These are phyloP conservation scores for Ceratopteris richardii DNA, from an alignment of 75 land plant species.

Conservation along the genomic window DNA sequence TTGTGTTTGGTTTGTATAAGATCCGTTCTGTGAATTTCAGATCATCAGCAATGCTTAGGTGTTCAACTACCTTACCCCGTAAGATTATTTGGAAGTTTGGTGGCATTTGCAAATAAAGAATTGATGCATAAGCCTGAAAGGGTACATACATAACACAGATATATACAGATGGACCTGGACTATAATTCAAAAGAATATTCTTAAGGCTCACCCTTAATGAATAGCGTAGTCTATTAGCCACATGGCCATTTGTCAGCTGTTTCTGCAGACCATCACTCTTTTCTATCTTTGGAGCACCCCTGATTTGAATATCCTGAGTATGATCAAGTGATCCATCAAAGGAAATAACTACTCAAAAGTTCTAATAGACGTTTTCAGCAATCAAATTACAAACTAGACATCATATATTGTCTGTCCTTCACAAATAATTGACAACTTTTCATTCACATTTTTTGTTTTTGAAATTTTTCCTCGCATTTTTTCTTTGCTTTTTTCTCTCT, in stretches of 20 bases:
- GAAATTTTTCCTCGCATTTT: too few species aligned
- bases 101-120: conserved; percentile 69
- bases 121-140: conserved; percentile 89
- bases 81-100: conserved; percentile 52
- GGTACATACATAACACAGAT: too few species aligned
- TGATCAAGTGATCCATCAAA: too few species aligned
- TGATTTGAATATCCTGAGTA: conserved; percentile 72
- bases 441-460: too few species aligned
- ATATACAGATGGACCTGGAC: too few species aligned
- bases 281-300: conserved; percentile 24
- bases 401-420: too few species aligned
- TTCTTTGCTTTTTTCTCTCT: too few species aligned
- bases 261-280: background rate
- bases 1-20: conserved; percentile 53
- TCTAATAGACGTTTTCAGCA: too few species aligned
- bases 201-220: conserved; percentile 63
- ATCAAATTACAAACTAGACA: too few species aligned
- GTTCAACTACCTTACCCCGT: conserved; percentile 64
- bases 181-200: too few species aligned
- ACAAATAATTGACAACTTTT: too few species aligned
- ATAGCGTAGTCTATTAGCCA: conserved; percentile 43
- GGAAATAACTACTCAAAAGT: too few species aligned
- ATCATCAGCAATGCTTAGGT: conserved; percentile 55
- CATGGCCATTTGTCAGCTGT: conserved; percentile 38
- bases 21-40: conserved; percentile 67